Base-by-base conservation (phyloP, 345 rosid genomes). In the Triadica sebifera region DNA sequence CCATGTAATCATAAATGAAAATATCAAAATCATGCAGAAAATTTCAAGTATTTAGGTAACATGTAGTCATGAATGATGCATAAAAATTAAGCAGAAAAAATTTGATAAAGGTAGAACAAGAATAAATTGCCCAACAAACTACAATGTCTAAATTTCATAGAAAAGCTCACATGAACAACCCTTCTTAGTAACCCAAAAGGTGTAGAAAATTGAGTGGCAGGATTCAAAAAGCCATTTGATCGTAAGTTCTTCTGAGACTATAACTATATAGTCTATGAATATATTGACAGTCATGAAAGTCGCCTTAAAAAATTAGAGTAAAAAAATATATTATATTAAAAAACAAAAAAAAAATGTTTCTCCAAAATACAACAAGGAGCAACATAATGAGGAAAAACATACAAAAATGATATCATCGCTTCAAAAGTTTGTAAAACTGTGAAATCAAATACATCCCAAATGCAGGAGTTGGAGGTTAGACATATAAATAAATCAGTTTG, bases 211-310 rank as follows among this genome's bases (percentile, higher is more conserved):
- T n/a, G n/a, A n/a, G n/a, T n/a, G n/a, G n/a, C 72, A n/a, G n/a
- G 90, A 85, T 55, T 86, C 90, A 93, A 69, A 86, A 95, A 88
- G 60, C 91, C 93, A 80, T 86, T 93, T 46, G 97, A 87, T 50
- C 88, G 84, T 39, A 95, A 85, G 81, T 93, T 93, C 77, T 93
- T 89, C 85, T 91, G 99, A 77, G n/a, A n/a, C n/a, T n/a, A n/a
- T n/a, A n/a, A n/a, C n/a, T n/a, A n/a, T n/a, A n/a, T n/a, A n/a
- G n/a, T n/a, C n/a, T 41, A 4, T 17, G 58, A 19, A 8, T 53
- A 19, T 17, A 8, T 16, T 53, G 57, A 17, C 57, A 53, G 57
- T 7, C 22, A 50, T 50, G 17, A 53, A 4, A 3, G 19, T 17
- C 5, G 17, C 57, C 63, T 22, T 5, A 9, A 11, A 59, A 65